phyloP scores from a whole-genome alignment of 2,329 filamentous ascomycete species.

The Achaetomium macrosporum region DNA sequence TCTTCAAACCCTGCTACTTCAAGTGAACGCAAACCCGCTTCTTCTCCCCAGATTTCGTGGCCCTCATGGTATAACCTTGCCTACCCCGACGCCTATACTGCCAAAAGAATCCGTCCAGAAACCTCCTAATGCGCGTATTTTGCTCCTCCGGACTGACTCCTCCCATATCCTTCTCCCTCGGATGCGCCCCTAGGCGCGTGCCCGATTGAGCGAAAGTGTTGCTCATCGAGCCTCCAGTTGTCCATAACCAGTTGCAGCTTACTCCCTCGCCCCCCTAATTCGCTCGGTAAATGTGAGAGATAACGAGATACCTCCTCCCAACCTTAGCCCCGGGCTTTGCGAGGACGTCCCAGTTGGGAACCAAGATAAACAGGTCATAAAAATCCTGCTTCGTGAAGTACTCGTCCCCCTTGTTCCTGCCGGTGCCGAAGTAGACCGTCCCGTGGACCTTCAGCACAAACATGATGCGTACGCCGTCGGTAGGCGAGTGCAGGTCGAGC shows the following conservation, averaged over 20 bases:
- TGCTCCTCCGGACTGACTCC: not conserved
- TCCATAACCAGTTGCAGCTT: not conserved
- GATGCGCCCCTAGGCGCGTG: not conserved
- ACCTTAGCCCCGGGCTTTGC: conserved; percentile 48
- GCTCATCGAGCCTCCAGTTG: too few relatives aligned
- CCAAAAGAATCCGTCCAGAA: not conserved
- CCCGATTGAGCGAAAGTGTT: not conserved
- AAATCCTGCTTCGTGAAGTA: conserved; percentile 57
- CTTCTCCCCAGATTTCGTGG: not conserved
- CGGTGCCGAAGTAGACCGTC: conserved; percentile 61
- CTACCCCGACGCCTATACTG: not conserved
- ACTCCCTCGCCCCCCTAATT: conserved; percentile 30
- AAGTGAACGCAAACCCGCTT: not conserved
- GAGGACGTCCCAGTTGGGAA: conserved; percentile 64
- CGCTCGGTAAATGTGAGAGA: conserved; percentile 66
- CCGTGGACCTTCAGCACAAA: conserved; percentile 62
- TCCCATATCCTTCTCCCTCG: not conserved
- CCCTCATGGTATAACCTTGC: not conserved
- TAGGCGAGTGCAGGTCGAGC: conserved; percentile 40
- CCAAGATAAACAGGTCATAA: conserved; percentile 73
- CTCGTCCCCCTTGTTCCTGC: conserved; percentile 42
- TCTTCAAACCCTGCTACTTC: too few relatives aligned
- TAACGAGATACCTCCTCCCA: conserved; percentile 57
- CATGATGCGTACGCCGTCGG: conserved; percentile 62
- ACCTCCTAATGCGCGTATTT: not conserved